Percentiles rank a stretch among this genome's conserved stretches.
phyloP scores from a whole-genome alignment of 2,329 filamentous ascomycete species.

The Aspergillus chevalieri region DNA sequence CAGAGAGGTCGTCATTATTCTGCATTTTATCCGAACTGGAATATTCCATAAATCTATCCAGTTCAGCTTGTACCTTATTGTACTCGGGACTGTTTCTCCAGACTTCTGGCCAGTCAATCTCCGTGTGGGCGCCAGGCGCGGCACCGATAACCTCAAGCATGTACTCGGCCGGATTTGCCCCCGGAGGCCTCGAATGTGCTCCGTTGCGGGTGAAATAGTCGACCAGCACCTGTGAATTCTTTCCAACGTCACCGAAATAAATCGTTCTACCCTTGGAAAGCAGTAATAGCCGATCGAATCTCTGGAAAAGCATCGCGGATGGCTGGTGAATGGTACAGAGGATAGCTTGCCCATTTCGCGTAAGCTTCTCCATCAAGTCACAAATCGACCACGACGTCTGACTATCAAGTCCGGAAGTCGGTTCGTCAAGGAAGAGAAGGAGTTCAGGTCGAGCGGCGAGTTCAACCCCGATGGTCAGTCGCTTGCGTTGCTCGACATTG shows the following conservation, averaged over 20 bases:
- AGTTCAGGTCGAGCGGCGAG: conserved; percentile 85
- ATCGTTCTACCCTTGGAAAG: conserved; percentile 61
- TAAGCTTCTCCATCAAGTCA: conserved; percentile 80
- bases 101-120: conserved; percentile 59
- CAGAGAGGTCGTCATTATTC: conserved; percentile 38
- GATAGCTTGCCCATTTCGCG: conserved; percentile 82
- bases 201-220: conserved; percentile 62
- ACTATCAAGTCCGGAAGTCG: conserved; percentile 86
- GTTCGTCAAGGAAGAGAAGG: conserved; percentile 88
- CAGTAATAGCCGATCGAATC: conserved; percentile 63
- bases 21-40: conserved; percentile 33
- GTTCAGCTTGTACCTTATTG: conserved; percentile 48
- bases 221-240: conserved; percentile 52
- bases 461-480: conserved; percentile 92
- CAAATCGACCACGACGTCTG: conserved; percentile 92
- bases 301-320: conserved; percentile 90
- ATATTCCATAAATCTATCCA: conserved; percentile 50
- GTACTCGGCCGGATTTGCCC: conserved; percentile 70
- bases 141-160: conserved; percentile 59
- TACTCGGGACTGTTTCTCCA: conserved; percentile 59
- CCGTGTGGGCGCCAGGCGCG: conserved; percentile 56
- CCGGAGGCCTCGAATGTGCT: conserved; percentile 51
- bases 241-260: conserved; percentile 63
- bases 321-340: conserved; percentile 98
- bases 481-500: conserved; percentile 60